A percentile compares a stretch with the other conserved stretches of the same genome.
phyloP scores from a whole-genome alignment of 2,329 filamentous ascomycete species.

The Mycosphaerella sp. region DNA sequence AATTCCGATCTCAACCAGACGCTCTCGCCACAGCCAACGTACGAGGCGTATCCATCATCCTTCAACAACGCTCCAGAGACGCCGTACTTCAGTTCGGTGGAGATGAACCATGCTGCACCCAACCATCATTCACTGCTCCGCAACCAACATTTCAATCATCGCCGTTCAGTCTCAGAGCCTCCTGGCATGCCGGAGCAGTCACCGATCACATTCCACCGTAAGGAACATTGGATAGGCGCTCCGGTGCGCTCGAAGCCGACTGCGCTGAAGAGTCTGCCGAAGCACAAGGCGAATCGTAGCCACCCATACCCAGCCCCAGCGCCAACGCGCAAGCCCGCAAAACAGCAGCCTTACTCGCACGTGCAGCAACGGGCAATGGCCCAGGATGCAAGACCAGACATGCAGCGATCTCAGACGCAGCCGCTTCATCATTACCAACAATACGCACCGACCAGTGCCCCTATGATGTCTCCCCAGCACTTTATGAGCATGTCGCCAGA shows the following conservation, averaged over 20 bases:
- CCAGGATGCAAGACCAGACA: slow-evolving; percentile 9
- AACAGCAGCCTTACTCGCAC: slow-evolving; percentile 3
- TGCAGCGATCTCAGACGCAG: slow-evolving; percentile 14
- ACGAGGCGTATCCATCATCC: slow-evolving; percentile 15
- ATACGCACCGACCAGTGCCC: slow-evolving; percentile 19
- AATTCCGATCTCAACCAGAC: slow-evolving; percentile 13
- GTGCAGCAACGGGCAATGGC: slow-evolving; percentile 8
- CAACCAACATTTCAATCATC: slow-evolving; percentile 16
- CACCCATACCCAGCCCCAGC: slow-evolving; percentile 10
- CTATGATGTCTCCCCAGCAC: slow-evolving; percentile 9
- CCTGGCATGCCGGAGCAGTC: slow-evolving; percentile 15
- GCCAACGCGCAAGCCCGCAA: background rate
- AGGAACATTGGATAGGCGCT: slow-evolving; percentile 21
- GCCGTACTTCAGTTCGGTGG: slow-evolving; percentile 24
- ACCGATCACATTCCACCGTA: slow-evolving; percentile 22
- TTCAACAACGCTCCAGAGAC: slow-evolving; percentile 10
- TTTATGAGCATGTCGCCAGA: slow-evolving; percentile 3
- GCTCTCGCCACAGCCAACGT: slow-evolving; percentile 10
- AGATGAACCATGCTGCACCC: slow-evolving; percentile 9
- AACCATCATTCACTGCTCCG: slow-evolving; percentile 12
- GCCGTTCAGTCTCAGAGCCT: slow-evolving; percentile 26
- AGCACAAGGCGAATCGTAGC: slow-evolving; percentile 13
- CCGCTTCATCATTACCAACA: slow-evolving; percentile 9
- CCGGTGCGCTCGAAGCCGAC: slow-evolving; percentile 6
- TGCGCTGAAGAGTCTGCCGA: slow-evolving; percentile 15